A percentile compares a stretch with the other conserved stretches of the same genome.
phyloP scores from a whole-genome alignment of 2,329 filamentous ascomycete species.

The Lasiodiplodia hormozganensis region DNA sequence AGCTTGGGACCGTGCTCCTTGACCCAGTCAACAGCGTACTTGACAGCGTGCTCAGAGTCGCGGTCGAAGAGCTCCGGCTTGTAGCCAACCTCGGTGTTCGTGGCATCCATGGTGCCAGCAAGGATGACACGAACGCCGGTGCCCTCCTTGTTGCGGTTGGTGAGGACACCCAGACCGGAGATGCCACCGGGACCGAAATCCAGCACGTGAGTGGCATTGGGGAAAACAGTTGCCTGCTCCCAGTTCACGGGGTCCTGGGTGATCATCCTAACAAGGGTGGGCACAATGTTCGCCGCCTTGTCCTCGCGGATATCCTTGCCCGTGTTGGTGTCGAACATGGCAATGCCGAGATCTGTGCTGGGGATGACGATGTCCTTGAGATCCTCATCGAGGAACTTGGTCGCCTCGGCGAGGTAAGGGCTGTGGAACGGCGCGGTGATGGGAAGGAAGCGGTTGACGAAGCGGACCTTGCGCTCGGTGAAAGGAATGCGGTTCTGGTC shows the following conservation, averaged over 20 bases:
- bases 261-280: conserved; percentile 87
- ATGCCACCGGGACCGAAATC: conserved; percentile 98
- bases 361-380: conserved; percentile 82
- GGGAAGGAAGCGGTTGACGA: conserved; percentile 94
- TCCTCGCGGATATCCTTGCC: conserved; percentile 82
- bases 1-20: conserved; percentile 95
- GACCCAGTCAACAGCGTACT: conserved; percentile 96
- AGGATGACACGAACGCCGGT: conserved; percentile 96
- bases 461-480: conserved; percentile 94
- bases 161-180: conserved; percentile 92
- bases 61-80: conserved; percentile 98
- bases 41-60: conserved; percentile 92
- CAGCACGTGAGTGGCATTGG: conserved; percentile 88
- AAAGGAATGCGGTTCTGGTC: conserved; percentile 94
- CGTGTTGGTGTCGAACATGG: conserved; percentile 89
- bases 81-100: conserved; percentile 90
- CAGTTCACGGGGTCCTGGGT: conserved; percentile 93
- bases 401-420: conserved; percentile 85
- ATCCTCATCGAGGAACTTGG: conserved; percentile 83
- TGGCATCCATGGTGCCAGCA: conserved; percentile 90
- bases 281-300: conserved; percentile 77
- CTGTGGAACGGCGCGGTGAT: conserved; percentile 99
- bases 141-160: conserved; percentile 98
- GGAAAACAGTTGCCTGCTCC: conserved; percentile 93
- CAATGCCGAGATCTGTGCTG: conserved; percentile 75